Base-by-base conservation (phyloP, 2,329 filamentous ascomycete genomes). In the Metarhizium sp. region DNA sequence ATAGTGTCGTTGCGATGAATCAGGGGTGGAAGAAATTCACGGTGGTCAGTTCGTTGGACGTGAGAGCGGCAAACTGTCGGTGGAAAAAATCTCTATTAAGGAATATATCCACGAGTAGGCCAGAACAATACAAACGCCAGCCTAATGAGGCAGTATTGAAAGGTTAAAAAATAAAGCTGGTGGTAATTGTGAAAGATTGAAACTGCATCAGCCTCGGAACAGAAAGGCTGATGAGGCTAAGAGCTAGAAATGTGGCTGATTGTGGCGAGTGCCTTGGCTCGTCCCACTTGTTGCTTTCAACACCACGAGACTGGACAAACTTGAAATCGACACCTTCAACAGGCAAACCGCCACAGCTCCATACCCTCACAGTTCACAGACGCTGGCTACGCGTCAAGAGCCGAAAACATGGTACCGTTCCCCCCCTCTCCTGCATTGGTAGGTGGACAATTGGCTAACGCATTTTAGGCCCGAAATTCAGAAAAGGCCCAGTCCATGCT, bases 401-500 rank as follows among this genome's bases (percentile, higher is more conserved):
- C 43, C 20, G 29, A 34, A 20, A 46, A 45, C 34, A 55, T 55
- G 55, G 55, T 53, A 54, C 18, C 25, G 18, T 25, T 1, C 6
- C 2, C 20, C 18, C 16, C 10, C 16, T 14, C 6, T 25, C 20
- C 10, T 14, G 45, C 38, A 49, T 45, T 32, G 50, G 18, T 20
- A 7, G 1, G 16, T 14, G n/a, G 13, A 16, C 25, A 18, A 3
- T 34, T 20, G 8, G 32, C 55, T 56, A 18, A 56, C 42, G 36
- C 36, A 18, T 29, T 5, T 13, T 43, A 91, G 92, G 92, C 92
- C 68, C 92, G 92, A 69, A 96, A 97, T 73, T 92, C 90, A 49
- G 92, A 97, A 81, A 99, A 97, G 74, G 92, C 94, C 67, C 94
- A 99, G 78, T 96, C 92, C 50, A 99, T 99, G 92, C 92, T 99